Evolutionary conservation across 2,329 filamentous ascomycete species (phyloP), one percentile per base, ranked within the genome.

Genomic region (Xylariaceae sp.): DNA sequence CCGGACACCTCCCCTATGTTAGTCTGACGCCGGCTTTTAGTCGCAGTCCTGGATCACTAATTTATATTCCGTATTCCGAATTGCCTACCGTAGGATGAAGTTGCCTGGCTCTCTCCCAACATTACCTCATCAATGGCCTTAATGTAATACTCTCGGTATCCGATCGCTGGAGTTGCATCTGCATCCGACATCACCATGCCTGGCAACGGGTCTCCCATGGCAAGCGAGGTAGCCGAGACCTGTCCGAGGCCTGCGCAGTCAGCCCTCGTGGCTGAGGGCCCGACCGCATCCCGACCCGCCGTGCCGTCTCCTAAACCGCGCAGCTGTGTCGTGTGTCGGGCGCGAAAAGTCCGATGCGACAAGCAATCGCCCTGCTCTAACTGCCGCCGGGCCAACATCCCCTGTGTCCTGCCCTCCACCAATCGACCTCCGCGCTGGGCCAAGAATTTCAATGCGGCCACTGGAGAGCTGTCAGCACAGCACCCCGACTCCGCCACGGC

Each of bases 341-440:
- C 70, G 39, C 80, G 82, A 51, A 84, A 84, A 64, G 82, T 85
- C 3, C 79, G 80, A 50, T 85, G 82, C 68, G 80, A 84, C 67
- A 84, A 83, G 69, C 70, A 73, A 49, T 78, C 77, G 2, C 82
- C 82, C 1, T 85, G 82, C 64, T 80, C 81, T 3, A 84, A 83
- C 64, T 85, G 82, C 65, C 78, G 77, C 8, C 76, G 78, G 3
- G 81, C 77, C 9, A 76, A 78, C 54, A 82, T 84, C 47, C 72
- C 77, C 8, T 85, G 82, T 62, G 71, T 82, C 30, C 72, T 79
- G 13, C 80, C 81, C 0, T 76, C 79, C 1, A 69, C 71, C 48
- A 77, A 83, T 59, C 77, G 77, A 1, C 77, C 79, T 0, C 81
- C 81, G 58, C 74, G 79, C 70, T 83, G 82, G 79, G 80, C 80